Evolutionary conservation across 805 yeast genomes (phyloP).

Genomic region (Suhomyces emberorum): DNA sequence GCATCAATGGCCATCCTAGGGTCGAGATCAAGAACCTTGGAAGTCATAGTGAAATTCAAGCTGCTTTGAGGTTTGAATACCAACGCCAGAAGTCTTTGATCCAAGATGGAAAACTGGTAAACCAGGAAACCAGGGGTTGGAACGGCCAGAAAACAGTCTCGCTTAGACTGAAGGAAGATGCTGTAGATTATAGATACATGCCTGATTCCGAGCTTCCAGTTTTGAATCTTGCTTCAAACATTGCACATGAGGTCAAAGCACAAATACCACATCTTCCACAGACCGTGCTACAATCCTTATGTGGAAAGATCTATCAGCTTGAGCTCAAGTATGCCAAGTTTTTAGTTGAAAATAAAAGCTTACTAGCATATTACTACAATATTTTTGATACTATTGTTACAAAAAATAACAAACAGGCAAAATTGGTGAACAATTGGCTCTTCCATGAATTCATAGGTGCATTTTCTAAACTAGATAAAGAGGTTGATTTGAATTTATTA

Average conservation of each 20-base stretch:
- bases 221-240: conserved; percentile 43
- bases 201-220: conserved; percentile 89
- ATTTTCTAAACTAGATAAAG: conserved; percentile 47
- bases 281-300: conserved; percentile 44
- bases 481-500: conserved; percentile 24
- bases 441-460: conserved; percentile 78
- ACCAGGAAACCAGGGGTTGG: conserved; percentile 88
- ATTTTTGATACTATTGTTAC: conserved; percentile 29
- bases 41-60: conserved; percentile 72
- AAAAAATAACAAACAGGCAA: conserved; percentile 23
- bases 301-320: conserved; percentile 49
- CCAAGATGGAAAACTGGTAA: conserved; percentile 25
- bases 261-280: conserved; percentile 65
- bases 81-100: conserved; percentile 59
- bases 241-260: conserved; percentile 39
- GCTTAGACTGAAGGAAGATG: conserved; percentile 73
- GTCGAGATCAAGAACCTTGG: conserved; percentile 90
- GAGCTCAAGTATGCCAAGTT: conserved; percentile 74
- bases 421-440: conserved; percentile 69
- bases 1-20: conserved; percentile 66
- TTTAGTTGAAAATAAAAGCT: conserved; percentile 46
- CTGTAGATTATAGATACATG: conserved; percentile 86
- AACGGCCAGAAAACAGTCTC: conserved; percentile 67
- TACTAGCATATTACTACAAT: conserved; percentile 52
- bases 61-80: conserved; percentile 74